These are phyloP conservation scores for Fistulifera pelliculosa DNA, from an alignment of 108 stramenopile species.

Conservation along the genomic window DNA sequence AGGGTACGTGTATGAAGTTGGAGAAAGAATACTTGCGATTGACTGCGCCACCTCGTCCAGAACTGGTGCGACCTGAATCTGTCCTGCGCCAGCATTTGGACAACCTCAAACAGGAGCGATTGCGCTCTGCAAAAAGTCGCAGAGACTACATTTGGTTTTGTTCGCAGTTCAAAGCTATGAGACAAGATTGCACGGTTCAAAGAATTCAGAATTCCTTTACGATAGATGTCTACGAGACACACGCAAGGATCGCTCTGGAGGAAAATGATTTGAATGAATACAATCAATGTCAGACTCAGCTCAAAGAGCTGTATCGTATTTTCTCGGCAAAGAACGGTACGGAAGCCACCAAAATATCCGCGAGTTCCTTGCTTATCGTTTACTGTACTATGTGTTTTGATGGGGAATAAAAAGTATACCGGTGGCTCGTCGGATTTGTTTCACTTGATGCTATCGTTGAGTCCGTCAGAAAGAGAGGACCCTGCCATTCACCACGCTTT, in stretches of 20 bases:
- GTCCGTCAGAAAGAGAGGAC: conserved; percentile 30
- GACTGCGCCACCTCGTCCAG: conserved; percentile 60
- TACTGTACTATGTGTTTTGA: conserved; percentile 74
- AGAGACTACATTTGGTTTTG: conserved; percentile 85
- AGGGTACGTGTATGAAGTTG: conserved; percentile 56
- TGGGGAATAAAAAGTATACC: conserved; percentile 53
- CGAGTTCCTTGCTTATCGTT: conserved; percentile 75
- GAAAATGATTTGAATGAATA: conserved; percentile 82
- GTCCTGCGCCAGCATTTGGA: conserved; percentile 49
- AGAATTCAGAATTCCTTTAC: conserved; percentile 81
- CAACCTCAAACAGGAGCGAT: conserved; percentile 36
- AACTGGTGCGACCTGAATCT: conserved; percentile 54
- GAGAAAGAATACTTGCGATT: conserved; percentile 82
- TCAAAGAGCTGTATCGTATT: conserved; percentile 58
- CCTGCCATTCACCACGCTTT: conserved; percentile 57
- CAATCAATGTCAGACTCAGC: conserved; percentile 95
- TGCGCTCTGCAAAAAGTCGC: background rate
- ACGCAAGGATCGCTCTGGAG: conserved; percentile 90
- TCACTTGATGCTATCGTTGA: conserved; percentile 50
- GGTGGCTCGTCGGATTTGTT: conserved; percentile 57
- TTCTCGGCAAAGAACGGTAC: conserved; percentile 13
- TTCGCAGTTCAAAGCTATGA: conserved; percentile 84
- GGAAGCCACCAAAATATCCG: conserved; percentile 36
- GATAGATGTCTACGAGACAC: conserved; percentile 89
- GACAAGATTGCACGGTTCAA: conserved; percentile 94